Conservation (phyloP, 257 asterid genomes). For the Solanum dulcamara region DNA sequence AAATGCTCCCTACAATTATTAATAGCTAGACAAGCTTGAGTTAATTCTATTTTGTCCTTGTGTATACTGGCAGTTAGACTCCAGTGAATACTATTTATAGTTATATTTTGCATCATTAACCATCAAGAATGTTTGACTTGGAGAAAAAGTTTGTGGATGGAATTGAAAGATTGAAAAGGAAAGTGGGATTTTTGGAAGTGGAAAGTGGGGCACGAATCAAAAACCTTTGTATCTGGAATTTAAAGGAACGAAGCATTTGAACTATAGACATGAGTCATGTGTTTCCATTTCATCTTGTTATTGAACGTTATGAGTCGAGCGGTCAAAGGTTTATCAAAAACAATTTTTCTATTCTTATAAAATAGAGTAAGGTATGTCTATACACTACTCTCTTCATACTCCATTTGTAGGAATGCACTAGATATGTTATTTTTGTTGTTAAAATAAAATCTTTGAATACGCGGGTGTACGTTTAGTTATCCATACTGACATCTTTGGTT, state of each 20-base stretch:
- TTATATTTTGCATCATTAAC: background rate
- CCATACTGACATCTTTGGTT: background rate
- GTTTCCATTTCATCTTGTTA: constrained; percentile 25
- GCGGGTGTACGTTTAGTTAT: constrained; percentile 9
- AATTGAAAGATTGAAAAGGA: constrained; percentile 8
- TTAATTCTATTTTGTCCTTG: background rate
- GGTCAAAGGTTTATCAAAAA: too few relatives aligned
- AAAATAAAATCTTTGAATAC: background rate
- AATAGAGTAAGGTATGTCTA: too few relatives aligned
- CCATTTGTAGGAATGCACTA: background rate
- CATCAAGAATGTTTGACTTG: constrained; percentile 34
- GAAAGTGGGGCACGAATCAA: constrained; percentile 32
- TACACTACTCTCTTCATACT: too few relatives aligned
- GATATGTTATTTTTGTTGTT: background rate
- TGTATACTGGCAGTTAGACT: background rate
- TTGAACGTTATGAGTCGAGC: background rate
- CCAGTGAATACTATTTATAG: background rate
- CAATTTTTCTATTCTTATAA: too few relatives aligned
- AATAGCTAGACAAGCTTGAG: background rate
- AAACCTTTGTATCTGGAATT: constrained; percentile 11
- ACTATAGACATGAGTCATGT: constrained; percentile 26
- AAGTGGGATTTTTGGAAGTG: constrained; percentile 26
- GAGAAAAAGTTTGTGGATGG: constrained; percentile 33
- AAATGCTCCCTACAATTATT: background rate
- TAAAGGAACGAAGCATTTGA: constrained; percentile 6